phyloP scores from a whole-genome alignment of 805 yeast species.

The Tetrapisispora namnaoensis region DNA sequence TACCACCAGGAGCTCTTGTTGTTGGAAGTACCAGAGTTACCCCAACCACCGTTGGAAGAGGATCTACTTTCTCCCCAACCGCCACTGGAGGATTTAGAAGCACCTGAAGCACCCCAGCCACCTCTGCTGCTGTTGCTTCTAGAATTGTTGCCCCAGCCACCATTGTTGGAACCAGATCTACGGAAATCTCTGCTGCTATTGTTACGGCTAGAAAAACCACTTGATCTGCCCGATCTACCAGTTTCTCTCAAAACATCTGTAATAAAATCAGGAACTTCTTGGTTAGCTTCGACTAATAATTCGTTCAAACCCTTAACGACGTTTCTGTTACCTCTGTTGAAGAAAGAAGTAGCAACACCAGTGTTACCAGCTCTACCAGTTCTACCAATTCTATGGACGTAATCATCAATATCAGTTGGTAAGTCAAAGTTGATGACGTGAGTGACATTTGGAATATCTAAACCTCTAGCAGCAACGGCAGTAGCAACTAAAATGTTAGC shows the following conservation, averaged over 20 bases:
- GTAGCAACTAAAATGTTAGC: slow-evolving; percentile 96
- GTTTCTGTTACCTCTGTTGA: slow-evolving; percentile 90
- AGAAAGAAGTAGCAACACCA: slow-evolving; percentile 97
- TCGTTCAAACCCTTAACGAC: slow-evolving; percentile 81
- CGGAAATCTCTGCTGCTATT: slow-evolving; percentile 43
- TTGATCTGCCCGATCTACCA: slow-evolving; percentile 43
- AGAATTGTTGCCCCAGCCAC: slow-evolving; percentile 27
- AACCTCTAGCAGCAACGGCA: slow-evolving; percentile 99
- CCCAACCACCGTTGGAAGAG: slow-evolving; percentile 17
- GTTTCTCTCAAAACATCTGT: slow-evolving; percentile 71
- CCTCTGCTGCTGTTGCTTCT: slow-evolving; percentile 25
- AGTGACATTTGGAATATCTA: slow-evolving; percentile 97
- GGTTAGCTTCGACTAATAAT: slow-evolving; percentile 89
- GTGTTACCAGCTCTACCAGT: slow-evolving; percentile 99
- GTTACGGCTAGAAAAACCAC: slow-evolving; percentile 35
- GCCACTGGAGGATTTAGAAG: slow-evolving; percentile 9
- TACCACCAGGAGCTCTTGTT: slow-evolving; percentile 19
- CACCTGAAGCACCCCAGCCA: slow-evolving; percentile 22
- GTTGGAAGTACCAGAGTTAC: slow-evolving; percentile 16
- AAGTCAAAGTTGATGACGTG: slow-evolving; percentile 96
- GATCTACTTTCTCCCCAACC: slow-evolving; percentile 3
- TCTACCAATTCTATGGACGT: slow-evolving; percentile 99
- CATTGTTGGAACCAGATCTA: slow-evolving; percentile 27
- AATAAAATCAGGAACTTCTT: slow-evolving; percentile 90
- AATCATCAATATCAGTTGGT: slow-evolving; percentile 95